phyloP scores from a whole-genome alignment of 345 rosid species.

The Aurinia saxatilis region DNA sequence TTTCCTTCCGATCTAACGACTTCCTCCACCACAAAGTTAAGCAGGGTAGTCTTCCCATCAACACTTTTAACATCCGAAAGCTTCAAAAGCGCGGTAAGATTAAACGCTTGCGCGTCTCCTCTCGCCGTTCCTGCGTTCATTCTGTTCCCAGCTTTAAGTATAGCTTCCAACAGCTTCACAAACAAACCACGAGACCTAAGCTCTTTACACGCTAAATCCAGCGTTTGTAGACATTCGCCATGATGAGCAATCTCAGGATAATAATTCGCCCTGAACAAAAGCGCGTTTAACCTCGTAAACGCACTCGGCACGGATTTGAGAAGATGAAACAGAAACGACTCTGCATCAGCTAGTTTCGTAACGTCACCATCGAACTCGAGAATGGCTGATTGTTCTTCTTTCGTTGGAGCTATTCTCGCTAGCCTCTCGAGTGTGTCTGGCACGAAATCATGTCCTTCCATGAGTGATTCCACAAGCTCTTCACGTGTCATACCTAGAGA shows the following conservation, averaged over 20 bases:
- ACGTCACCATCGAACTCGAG: constrained; percentile 53
- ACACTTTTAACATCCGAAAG: constrained; percentile 80
- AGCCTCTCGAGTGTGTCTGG: constrained; percentile 70
- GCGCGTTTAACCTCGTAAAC: constrained; percentile 49
- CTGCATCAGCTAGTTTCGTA: constrained; percentile 56
- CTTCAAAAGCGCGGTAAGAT: constrained; percentile 61
- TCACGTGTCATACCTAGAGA: constrained; percentile 49
- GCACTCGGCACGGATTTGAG: constrained; percentile 69
- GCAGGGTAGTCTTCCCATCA: constrained; percentile 73
- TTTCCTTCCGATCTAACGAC: constrained; percentile 75
- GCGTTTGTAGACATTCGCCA: constrained; percentile 35
- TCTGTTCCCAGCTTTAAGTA: constrained; percentile 87
- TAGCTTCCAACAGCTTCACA: constrained; percentile 77
- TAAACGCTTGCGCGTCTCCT: constrained; percentile 87
- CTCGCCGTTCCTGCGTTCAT: constrained; percentile 91
- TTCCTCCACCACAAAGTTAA: constrained; percentile 82
- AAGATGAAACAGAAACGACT: constrained; percentile 61
- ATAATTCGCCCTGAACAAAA: constrained; percentile 63
- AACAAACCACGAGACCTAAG: constrained; percentile 70
- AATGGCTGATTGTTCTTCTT: constrained; percentile 56
- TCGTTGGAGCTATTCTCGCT: constrained; percentile 53
- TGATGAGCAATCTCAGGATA: constrained; percentile 47
- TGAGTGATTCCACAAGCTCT: constrained; percentile 51
- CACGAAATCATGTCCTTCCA: constrained; percentile 47
- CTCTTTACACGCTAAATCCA: constrained; percentile 65